Evolutionary conservation across 495 filamentous ascomycete genomes (phyloP), one percentile per base, ranked within the genome.

Genomic region (Talaromyces ruber): DNA sequence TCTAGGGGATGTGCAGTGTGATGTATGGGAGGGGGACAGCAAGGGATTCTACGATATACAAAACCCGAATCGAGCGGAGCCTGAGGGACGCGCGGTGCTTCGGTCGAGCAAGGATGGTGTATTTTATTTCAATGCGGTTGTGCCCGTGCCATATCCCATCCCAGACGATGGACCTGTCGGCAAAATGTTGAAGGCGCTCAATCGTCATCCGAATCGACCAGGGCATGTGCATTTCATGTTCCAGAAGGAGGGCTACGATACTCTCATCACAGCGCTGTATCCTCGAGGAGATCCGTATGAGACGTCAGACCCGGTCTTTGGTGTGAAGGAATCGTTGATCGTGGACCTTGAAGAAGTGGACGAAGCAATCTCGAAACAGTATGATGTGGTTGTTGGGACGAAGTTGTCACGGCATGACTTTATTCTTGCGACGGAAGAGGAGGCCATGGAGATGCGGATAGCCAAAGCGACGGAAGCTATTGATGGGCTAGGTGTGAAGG

Each of bases 191-290:
- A 72, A 73, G 69, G 68, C 67, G 68, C 65, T 94, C 66, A 76
- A 79, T 7, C 77, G 90, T 50, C 90, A 93, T 74, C 81, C 83
- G 58, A 91, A 83, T 78, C 75, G 90, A 58, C 90, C 90, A 22
- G 87, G 85, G 21, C 90, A 94, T 74, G 82, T 93, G 76, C 90
- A 92, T 72, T 92, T 92, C 68, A 91, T 92, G 86, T 90, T 93
- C 70, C 81, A 83, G 64, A 89, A 89, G 73, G 69, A 74, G 67
- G 87, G 82, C 0, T 92, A 85, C 74, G 88, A 92, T 70, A 76
- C 85, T 60, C 71, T 93, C 59, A 82, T 92, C 62, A 93, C 90
- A 5, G 88, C 90, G 0, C 76, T 95, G 0, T 95, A 92, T 68
- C 71, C 89, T 60, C 82, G 86, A 6, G 85, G 82, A 8, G 88